Base-by-base conservation (phyloP, 129 eudicot genomes). In the Daucus carota region DNA sequence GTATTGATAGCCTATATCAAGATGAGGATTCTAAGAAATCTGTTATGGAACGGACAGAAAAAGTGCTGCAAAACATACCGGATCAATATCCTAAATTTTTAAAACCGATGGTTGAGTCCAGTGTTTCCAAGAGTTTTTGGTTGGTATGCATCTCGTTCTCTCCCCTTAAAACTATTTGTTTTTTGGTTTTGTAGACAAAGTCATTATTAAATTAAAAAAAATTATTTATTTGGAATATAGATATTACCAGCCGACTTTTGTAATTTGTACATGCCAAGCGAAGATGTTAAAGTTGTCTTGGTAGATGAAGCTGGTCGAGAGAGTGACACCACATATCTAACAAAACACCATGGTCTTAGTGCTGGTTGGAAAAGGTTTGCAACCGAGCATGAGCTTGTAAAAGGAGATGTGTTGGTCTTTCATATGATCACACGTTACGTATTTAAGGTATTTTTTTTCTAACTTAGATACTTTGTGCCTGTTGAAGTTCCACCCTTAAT, bases 381-480 rank as follows among this genome's bases (percentile, higher is more conserved):
- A n/a, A n/a, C n/a, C n/a, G n/a, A n/a, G 8, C 96, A 92, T 32
- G 78, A 82, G 78, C 72, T 92, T n/a, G 67, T 78, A 11, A 86
- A 90, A 76, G 98, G 96, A 17, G 98, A 92, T 75, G 81, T 85
- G 42, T 73, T 90, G 80, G 80, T 90, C 45, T 92, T 92, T 65
- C 90, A 83, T 77, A 83, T 86, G 70, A 71, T 86, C 24, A 84
- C 79, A 22, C 88, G 90, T 45, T 81, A 90, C 85, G 90, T 80
- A 81, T 85, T 92, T 9, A 79, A 90, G 90, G 96, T 92, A 87
- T 68, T 74, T 29, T 1, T 45, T 26, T 73, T 31, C 34, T 10
- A 6, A 46, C 15, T 20, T 73, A 29, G 8, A 28, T 29, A 6
- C 18, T 73, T 45, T 46, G 29, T 47, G 13, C 43, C 12, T 48